Base-by-base conservation (phyloP, 2,329 filamentous ascomycete genomes). In the Zelopaecilomyces penicillatus region DNA sequence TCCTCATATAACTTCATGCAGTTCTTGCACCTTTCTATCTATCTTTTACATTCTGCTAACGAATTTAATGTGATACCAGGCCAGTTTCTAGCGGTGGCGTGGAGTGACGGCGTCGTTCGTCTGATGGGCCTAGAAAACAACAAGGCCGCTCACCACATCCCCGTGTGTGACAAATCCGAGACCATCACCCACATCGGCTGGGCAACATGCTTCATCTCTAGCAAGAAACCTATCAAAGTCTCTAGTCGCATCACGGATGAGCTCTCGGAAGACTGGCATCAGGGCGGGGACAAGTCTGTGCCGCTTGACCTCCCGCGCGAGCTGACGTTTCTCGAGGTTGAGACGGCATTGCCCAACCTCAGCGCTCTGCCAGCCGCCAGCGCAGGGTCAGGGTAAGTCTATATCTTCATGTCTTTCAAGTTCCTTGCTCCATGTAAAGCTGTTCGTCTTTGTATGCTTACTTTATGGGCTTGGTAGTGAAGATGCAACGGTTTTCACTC, bases 1-100 rank as follows among this genome's bases (percentile, higher is more conserved):
- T 8, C 35, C 26, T 31, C 11, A 26, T n/a, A 8, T 33, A 7
- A 19, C 39, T 46, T 3, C 35, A 11, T 37, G 6, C 11, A 3
- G 7, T 12, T 12, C 3, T 5, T 40, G 4, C 12, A 4, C 30
- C 12, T 19, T 19, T 19, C n/a, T n/a, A n/a, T 19, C 3, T 3
- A 19, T 19, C 19, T 19, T 19, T 19, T 39, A 7, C 6, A 29
- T 9, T 2, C 30, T 38, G 4, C 5, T 36, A 37, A 10, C 6
- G 8, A 8, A 34, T 11, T 8, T 12, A 11, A 4, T 19, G 2
- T 30, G 29, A 37, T 3, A n/a, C 10, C 38, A 84, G 82, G 84
- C 6, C 83, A 87, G 50, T 80, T 87, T 36, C 74, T 96, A 44
- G 88, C 88, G 10, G 79, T 93, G 10, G 87, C 82, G 38, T 95